These are phyloP conservation scores for Leccinum pachyderme DNA, from an alignment of 1,284 basidiomycete genomes.

Conservation along the genomic window DNA sequence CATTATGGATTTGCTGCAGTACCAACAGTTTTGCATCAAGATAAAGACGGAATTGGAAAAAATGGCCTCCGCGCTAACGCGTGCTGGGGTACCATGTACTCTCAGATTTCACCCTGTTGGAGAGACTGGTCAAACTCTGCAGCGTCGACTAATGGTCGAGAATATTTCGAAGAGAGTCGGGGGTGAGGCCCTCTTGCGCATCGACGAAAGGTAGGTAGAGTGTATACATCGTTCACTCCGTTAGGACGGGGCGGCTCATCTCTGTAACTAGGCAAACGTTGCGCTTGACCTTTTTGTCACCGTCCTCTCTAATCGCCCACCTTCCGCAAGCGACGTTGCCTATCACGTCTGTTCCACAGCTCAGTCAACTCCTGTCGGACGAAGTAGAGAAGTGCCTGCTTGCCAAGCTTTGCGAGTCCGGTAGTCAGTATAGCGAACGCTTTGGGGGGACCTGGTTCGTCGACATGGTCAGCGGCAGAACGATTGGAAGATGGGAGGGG, in stretches of 20 bases:
- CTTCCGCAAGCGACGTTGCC: conserved; percentile 71
- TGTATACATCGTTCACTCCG: background rate
- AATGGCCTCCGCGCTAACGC: conserved; percentile 46
- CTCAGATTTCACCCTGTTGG: conserved; percentile 64
- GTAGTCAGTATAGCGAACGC: conserved; percentile 51
- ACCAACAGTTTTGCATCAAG: conserved; percentile 66
- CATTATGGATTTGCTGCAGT: conserved; percentile 73
- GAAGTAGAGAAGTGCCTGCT: conserved; percentile 70
- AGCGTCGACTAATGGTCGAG: conserved; percentile 30
- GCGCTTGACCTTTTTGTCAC: conserved; percentile 69
- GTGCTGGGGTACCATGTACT: conserved; percentile 54
- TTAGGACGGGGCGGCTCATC: background rate
- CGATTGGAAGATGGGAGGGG: conserved; percentile 78
- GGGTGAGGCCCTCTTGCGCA: conserved; percentile 66
- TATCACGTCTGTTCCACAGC: conserved; percentile 70
- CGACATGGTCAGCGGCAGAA: conserved; percentile 58
- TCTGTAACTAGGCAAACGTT: conserved; percentile 55
- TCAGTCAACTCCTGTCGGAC: conserved; percentile 70
- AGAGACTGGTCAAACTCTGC: conserved; percentile 59
- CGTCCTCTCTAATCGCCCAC: conserved; percentile 68
- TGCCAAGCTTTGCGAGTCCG: conserved; percentile 63
- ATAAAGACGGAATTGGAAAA: conserved; percentile 56
- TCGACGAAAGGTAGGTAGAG: conserved; percentile 54
- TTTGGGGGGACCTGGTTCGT: conserved; percentile 75
- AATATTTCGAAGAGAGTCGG: conserved; percentile 43